phyloP scores from a whole-genome alignment of 768 basidiomycete genomes.

The Hygrophorus pudorinus region DNA sequence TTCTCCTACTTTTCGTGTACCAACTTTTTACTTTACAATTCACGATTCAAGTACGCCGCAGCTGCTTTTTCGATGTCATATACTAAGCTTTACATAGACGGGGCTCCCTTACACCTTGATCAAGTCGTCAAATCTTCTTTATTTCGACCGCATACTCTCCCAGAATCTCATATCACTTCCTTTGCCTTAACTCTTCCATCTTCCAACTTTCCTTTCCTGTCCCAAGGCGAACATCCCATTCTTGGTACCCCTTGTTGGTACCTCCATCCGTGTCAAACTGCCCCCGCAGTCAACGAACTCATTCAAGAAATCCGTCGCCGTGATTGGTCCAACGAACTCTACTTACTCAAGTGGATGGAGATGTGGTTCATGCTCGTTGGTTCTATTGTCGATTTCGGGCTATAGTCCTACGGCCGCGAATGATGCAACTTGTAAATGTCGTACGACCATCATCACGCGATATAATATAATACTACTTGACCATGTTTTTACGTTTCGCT shows the following conservation, averaged over 20 bases:
- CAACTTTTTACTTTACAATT: constrained; percentile 74
- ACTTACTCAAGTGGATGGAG: constrained; percentile 47
- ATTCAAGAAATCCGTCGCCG: constrained; percentile 35
- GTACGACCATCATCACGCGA: not conserved
- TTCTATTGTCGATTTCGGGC: constrained; percentile 46
- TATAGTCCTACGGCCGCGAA: not conserved
- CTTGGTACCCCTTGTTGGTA: constrained; percentile 73
- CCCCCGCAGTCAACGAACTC: constrained; percentile 56
- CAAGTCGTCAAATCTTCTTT: constrained; percentile 50
- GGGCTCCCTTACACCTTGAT: constrained; percentile 46
- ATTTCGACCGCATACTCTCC: constrained; percentile 40
- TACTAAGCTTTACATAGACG: constrained; percentile 34
- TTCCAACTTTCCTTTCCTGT: constrained; percentile 63
- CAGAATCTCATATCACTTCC: constrained; percentile 33
- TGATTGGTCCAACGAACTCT: constrained; percentile 20
- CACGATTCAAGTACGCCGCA: constrained; percentile 64
- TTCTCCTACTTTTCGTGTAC: constrained; percentile 73
- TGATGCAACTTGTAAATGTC: too few species aligned
- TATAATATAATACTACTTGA: constrained; percentile 21
- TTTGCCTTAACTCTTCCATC: constrained; percentile 44
- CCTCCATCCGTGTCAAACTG: constrained; percentile 80
- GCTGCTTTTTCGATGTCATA: constrained; percentile 3
- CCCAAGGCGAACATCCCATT: constrained; percentile 82
- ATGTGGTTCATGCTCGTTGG: constrained; percentile 73
- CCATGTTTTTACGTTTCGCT: constrained; percentile 35